Base-by-base conservation (phyloP, 1,284 basidiomycete genomes). In the Pascua sp. region DNA sequence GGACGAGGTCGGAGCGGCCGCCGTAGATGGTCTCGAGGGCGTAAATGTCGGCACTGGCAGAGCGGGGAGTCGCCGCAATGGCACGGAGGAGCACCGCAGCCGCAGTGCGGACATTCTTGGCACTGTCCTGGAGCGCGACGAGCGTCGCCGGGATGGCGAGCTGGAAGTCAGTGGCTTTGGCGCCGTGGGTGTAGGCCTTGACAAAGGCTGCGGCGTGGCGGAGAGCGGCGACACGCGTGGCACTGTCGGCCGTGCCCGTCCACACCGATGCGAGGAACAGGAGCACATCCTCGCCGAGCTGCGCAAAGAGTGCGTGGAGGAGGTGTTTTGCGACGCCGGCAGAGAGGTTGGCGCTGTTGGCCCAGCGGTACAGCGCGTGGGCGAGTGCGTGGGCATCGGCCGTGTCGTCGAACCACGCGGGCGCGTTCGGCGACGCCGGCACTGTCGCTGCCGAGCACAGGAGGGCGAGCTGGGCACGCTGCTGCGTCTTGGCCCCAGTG, bases 11-110 rank as follows among this genome's bases (percentile, higher is more conserved):
- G 88, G 40, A 86, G 38, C 75, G 78, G 5, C 77, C 57, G 2
- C 91, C 93, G 71, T 97, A 97, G 50, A 96, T 83, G 1, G 79
- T 80, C 67, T 96, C 91, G 64, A 89, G 85, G 9, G 84, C 90
- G 75, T 93, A 96, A 1, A 96, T 84, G 3, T 81, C 80, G 16
- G 77, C 61, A 12, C 49, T 52, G n/a, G 52, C 40, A 4, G 51
- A 49, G 12, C 71, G 63, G 1, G 79, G 76, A 11, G 81, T 68
- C 47, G 52, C 66, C 42, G 51, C 47, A 11, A 72, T 53, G 4
- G 59, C 56, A 18, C 55, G 57, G 5, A 80, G 79, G 15, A 97
- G 73, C 47, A 86, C 85, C n/a, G 87, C 70, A 7, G 87, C 86
- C 18, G 84, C 85, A 50, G 81, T 77, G 18, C 91, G 82, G 13